Base-by-base conservation (phyloP, 2,329 filamentous ascomycete species). In the Pestalotiopsis sp. region DNA sequence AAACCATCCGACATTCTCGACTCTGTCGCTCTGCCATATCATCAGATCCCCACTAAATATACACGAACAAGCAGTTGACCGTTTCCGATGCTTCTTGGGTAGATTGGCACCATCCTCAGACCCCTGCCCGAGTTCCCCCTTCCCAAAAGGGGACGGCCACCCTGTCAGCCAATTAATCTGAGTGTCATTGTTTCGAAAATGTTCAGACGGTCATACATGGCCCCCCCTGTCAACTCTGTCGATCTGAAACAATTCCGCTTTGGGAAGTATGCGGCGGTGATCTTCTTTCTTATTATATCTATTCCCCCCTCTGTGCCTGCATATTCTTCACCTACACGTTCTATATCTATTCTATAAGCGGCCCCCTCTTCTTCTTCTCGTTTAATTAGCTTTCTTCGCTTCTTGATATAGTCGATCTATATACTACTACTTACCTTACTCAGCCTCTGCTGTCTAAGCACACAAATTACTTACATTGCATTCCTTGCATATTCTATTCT, bases 201-300 rank as follows among this genome's bases (percentile, higher is more conserved):
- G 52, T 65, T 65, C 63, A 65, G 63, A 49, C 45, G 45, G 31
- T 36, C 31, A 52, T 20, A 52, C 14, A 52, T 52, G 45, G n/a
- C 45, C 45, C 45, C 17, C 36, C 63, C 20, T 64, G 38, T 12
- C 41, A 36, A 45, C 63, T 55, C 17, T 45, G 63, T 57, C 36
- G 63, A 38, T 65, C 49, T 65, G 63, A 65, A 65, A 65, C 63
- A 27, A 31, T 52, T 49, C 63, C 63, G 31, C n/a, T 65, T 65
- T 57, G 23, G 63, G 63, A 31, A n/a, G 23, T 20, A n/a, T 23
- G 14, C 38, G 36, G 27, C 41, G n/a, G 14, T 52, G 45, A 52
- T 52, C 45, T 59, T 36, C 27, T 31, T n/a, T 59, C n/a, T 59
- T n/a, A 23, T 9, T 52, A 52, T 17, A 27, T 36, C n/a, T 59